A percentile compares a stretch with the other conserved stretches of the same genome.
Evolutionary conservation across 2,329 filamentous ascomycete genomes (phyloP).

Genomic region (Colletotrichum agaves): DNA sequence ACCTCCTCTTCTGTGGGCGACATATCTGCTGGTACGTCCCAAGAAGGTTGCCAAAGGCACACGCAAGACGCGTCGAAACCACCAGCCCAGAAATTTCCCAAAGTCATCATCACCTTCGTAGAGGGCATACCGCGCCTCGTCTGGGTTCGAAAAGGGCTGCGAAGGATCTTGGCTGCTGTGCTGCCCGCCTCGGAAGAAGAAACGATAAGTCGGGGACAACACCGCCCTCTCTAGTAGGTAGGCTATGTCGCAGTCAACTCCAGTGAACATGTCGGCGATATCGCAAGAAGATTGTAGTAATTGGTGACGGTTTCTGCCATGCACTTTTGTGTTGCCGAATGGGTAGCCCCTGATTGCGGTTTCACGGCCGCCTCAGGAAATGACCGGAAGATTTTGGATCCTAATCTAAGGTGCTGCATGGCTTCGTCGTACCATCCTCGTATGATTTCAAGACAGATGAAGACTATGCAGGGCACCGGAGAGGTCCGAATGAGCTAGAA

Average conservation of each 20-base stretch:
- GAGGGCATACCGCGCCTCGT: constrained; percentile 3
- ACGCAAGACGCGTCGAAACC: background rate
- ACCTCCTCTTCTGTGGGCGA: background rate
- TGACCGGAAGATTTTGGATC: constrained; percentile 14
- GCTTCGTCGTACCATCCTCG: constrained; percentile 40
- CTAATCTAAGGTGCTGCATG: constrained; percentile 39
- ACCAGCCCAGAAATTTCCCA: background rate
- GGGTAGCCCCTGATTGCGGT: background rate
- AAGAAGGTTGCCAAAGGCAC: background rate
- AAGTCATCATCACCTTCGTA: background rate
- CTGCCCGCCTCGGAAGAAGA: background rate
- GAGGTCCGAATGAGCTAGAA: background rate
- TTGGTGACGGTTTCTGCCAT: constrained; percentile 5
- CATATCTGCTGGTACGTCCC: background rate
- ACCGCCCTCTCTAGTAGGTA: constrained; percentile 35
- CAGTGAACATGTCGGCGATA: constrained; percentile 40
- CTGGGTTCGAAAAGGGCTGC: background rate
- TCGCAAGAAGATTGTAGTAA: constrained; percentile 30
- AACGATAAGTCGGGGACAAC: background rate
- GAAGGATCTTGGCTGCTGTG: background rate
- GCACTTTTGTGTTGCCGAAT: background rate
- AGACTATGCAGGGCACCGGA: constrained; percentile 40
- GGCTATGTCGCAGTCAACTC: constrained; percentile 38
- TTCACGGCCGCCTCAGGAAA: constrained; percentile 2
- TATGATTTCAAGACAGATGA: constrained; percentile 41